phyloP scores from a whole-genome alignment of 108 stramenopile genomes.

The Fistulifera solaris region DNA sequence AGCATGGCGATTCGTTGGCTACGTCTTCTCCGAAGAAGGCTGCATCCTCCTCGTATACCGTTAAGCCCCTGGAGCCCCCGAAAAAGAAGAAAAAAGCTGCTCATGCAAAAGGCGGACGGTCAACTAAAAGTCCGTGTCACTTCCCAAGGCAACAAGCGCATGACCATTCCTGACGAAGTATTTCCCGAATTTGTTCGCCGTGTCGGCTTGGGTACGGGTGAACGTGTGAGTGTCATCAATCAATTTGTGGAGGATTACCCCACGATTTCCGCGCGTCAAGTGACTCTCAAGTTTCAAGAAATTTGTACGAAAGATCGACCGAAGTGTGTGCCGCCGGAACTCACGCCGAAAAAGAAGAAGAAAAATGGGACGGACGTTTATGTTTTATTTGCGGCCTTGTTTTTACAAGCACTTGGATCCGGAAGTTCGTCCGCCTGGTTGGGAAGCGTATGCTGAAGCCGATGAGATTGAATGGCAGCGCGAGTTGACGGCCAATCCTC shows the following conservation, averaged over 20 bases:
- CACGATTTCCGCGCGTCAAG: conserved; percentile 64
- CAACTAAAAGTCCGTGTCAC: conserved; percentile 35
- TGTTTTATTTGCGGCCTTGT: conserved; percentile 73
- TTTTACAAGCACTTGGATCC: conserved; percentile 62
- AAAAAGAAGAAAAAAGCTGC: conserved; percentile 20
- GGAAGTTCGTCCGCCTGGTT: conserved; percentile 65
- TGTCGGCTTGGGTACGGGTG: conserved; percentile 62
- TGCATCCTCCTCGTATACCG: neutral
- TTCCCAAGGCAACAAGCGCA: conserved; percentile 50
- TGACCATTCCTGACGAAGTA: conserved; percentile 66
- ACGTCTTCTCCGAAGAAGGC: no score
- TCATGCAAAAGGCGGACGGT: conserved; percentile 33
- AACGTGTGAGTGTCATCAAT: conserved; percentile 68
- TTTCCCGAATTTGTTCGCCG: conserved; percentile 73
- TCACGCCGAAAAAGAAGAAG: conserved; percentile 28
- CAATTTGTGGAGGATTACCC: conserved; percentile 72
- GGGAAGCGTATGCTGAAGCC: conserved; percentile 59
- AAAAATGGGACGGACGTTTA: conserved; percentile 54
- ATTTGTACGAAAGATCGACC: conserved; percentile 76
- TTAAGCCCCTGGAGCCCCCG: neutral
- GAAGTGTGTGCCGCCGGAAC: conserved; percentile 38
- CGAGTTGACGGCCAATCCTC: conserved; percentile 11
- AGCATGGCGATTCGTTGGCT: neutral
- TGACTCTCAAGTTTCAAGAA: conserved; percentile 68
- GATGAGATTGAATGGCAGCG: conserved; percentile 49